Conservation (phyloP, 441 rosid genomes). For the Aquilaria agallochum region DNA sequence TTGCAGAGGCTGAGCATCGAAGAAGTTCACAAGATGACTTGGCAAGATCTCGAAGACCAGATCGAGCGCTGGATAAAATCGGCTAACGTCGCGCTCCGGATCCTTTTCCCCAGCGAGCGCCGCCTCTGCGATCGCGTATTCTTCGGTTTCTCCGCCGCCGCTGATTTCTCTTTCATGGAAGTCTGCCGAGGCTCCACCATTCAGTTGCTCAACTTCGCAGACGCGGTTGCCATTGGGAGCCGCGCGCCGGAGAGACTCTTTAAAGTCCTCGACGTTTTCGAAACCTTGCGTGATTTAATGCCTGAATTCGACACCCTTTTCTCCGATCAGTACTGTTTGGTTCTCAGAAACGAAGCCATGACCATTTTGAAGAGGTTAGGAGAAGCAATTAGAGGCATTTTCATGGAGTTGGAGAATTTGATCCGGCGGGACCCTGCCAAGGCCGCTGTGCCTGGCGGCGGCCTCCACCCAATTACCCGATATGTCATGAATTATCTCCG, state of each 20-base stretch:
- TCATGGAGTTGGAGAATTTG: conserved; percentile 91
- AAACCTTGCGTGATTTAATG: conserved; percentile 76
- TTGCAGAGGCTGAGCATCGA: conserved; percentile 75
- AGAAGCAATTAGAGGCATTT: conserved; percentile 76
- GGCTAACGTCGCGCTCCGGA: conserved; percentile 61
- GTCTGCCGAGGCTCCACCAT: conserved; percentile 74
- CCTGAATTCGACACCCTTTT: conserved; percentile 73
- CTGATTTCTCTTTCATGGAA: conserved; percentile 90
- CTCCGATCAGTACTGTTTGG: conserved; percentile 69
- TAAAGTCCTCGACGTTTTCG: conserved; percentile 81
- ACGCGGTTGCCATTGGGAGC: conserved; percentile 72
- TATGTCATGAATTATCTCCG: conserved; percentile 94
- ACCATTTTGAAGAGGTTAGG: conserved; percentile 77
- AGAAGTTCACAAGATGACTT: conserved; percentile 73
- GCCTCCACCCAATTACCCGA: conserved; percentile 84
- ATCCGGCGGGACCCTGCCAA: conserved; percentile 84
- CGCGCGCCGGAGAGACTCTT: conserved; percentile 87
- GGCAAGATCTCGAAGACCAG: conserved; percentile 82
- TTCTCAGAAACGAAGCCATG: conserved; percentile 70
- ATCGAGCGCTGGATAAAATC: conserved; percentile 92
- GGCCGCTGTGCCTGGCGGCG: conserved; percentile 76
- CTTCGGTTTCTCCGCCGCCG: conserved; percentile 61
- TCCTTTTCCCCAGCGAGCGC: conserved; percentile 89
- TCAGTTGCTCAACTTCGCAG: conserved; percentile 77
- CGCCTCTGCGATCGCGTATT: conserved; percentile 88